Base-by-base conservation (phyloP, 768 basidiomycete species). In the Coprinopsis strossmayeri region DNA sequence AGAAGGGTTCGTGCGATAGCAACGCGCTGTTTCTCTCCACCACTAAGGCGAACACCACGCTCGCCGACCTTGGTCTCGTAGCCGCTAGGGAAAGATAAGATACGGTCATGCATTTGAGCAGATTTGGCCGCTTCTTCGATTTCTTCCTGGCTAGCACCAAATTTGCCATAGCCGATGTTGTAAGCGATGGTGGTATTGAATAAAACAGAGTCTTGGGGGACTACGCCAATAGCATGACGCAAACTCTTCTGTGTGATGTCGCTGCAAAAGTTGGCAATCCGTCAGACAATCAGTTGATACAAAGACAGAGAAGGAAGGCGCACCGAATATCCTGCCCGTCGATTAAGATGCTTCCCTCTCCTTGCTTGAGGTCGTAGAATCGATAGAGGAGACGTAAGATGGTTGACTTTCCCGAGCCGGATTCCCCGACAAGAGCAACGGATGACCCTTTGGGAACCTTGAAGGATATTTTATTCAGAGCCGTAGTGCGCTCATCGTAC, bases 61-160 rank as follows among this genome's bases (percentile, higher is more conserved):
- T 94, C 92, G n/a, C 92, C 92, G 26, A 93, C 83, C 57, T 84
- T 81, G 18, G 92, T 94, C 26, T 87, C 77, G 61, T 93, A 94
- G 30, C 80, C 81, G 50, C 91, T 89, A 3, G 90, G 84, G 78
- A 94, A 94, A 34, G 73, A 70, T 65, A 84, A 63, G 57, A 96
- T 87, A 4, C 87, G 76, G 30, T 93, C 90, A 59, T 93, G 90
- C 74, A 96, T 85, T 59, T 89, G 86, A 2, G 91, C 91, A 27
- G 85, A 85, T 58, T 75, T 78, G 0, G 91, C 87, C 3, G 87
- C 91, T 26, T 73, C 70, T 57, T 89, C 81, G 45, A 94, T 83
- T 57, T 92, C 90, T 28, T 88, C 85, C 10, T 70, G 61, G 2
- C 77, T 71, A 2, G 87, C 69, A 2, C 78, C 83, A 50, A 86